These are phyloP conservation scores for Helianthus annuus DNA, from an alignment of 129 eudicot species.

Conservation along the genomic window DNA sequence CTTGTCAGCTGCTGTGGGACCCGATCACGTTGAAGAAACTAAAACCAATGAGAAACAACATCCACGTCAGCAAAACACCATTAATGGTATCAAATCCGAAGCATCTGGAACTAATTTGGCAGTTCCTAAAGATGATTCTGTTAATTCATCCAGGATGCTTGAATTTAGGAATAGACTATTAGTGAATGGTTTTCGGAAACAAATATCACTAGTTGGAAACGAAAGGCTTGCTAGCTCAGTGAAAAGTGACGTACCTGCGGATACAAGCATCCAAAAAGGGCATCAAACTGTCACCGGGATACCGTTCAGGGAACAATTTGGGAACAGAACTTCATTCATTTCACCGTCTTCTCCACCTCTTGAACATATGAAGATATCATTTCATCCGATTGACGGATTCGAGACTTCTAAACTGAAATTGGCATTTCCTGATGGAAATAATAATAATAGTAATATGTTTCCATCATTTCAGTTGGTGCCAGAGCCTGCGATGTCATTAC, in stretches of 20 bases:
- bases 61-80: constrained; percentile 19
- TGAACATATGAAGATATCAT: constrained; percentile 89
- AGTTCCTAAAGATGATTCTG: constrained; percentile 30
- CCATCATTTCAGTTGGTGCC: constrained; percentile 97
- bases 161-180: constrained; percentile 56
- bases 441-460: constrained; percentile 39
- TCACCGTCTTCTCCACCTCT: constrained; percentile 94
- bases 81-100: constrained; percentile 23
- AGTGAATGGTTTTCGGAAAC: constrained; percentile 53
- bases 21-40: constrained; percentile 22
- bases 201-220: constrained; percentile 45
- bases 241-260: constrained; percentile 38
- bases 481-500: constrained; percentile 43
- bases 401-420: constrained; percentile 66
- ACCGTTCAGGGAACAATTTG: constrained; percentile 42
- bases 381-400: constrained; percentile 76
- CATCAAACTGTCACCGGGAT: constrained; percentile 38
- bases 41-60: constrained; percentile 19
- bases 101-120: constrained; percentile 21
- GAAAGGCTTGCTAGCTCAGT: constrained; percentile 43
- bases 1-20: constrained; percentile 33
- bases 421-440: constrained; percentile 62
- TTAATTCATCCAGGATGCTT: constrained; percentile 50
- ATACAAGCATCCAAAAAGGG: constrained; percentile 24
- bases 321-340: constrained; percentile 33